Base-by-base conservation (phyloP, 805 yeast species). In the Peterozyma toletana region DNA sequence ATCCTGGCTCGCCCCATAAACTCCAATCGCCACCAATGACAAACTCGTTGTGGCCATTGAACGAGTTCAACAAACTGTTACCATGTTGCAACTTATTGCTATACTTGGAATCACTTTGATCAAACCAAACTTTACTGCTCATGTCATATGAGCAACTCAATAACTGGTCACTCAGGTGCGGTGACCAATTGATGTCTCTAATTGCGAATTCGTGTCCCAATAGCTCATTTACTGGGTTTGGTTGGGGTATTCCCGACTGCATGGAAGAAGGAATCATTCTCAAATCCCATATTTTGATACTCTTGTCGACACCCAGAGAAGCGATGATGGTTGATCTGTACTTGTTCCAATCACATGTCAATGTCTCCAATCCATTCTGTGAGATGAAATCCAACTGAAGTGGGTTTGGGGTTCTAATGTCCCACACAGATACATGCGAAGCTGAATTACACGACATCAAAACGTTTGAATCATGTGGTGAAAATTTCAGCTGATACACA, bases 11-110 rank as follows among this genome's bases (percentile, higher is more conserved):
- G 2, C 98, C 99, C 97, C 97, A 91, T 41, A 93, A 63, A 51
- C 95, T 83, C 86, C 96, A 93, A 66, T 93, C 98, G 50, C 90
- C 84, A 14, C 95, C 97, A 53, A 86, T 78, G 1, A 85, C 96
- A 65, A 91, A 91, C 67, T 91, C 99, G 29, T 78, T 73, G 64
- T 93, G 98, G 42, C 63, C 64, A 17, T 73, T 69, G 68, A 88
- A 86, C 14, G 73, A 72, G 7, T 76, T 77, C 33, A 70, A 63
- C 33, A 81, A 68, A 0, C 85, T 84, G 17, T 67, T 67, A 15
- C 73, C 70, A 38, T 68, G 70, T 42, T 63, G 69, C 35, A 71
- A 49, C 50, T 73, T 64, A 34, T 37, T 40, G 15, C 15, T 31
- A 13, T 13, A 31, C 36, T 73, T 71, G 41, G 75, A 77, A 48